Evolutionary conservation across 495 filamentous ascomycete species (phyloP), one percentile per base, ranked within the genome.

Genomic region (Beverwykella pulmonaria): DNA sequence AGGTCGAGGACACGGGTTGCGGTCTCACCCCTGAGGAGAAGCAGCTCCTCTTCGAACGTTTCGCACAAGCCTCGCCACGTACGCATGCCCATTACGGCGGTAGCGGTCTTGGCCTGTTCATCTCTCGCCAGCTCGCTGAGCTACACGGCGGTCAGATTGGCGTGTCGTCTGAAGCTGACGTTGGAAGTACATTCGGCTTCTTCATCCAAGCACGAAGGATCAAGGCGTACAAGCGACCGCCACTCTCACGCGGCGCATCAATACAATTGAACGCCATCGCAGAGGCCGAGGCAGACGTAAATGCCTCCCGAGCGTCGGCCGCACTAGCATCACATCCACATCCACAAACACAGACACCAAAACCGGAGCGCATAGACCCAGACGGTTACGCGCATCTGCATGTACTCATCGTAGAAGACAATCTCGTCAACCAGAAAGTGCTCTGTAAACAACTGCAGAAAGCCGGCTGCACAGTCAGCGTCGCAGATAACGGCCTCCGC

Each of bases 381-480:
- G 14, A 3, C 27, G 3, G 7, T 22, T 20, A 17, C 30, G 48
- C 48, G 9, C 34, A 36, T 7, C 59, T 63, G 8, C 53, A 63
- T 41, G 62, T 71, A 8, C 63, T 72, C 4, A 46, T 74, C 1
- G 72, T 70, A 15, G 69, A 72, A 58, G 72, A 76, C 56, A 76
- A 76, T 50, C 59, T 74, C 19, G 60, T 76, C 48, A 76, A 76
- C 41, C 73, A 75, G 56, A 67, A 64, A 32, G 65, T 76, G 25
- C 54, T 76, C 14, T 53, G 44, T 57, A 69, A 63, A 30, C 73
- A 75, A 48, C 34, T 76, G 36, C 36, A 61, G 46, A 58, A 50
- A 23, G 39, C 46, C 3, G 69, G 65, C 20, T 71, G 58, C 59
- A 29, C 47, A 2, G 73, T 76, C 34, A 56, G 46, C 23, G 65